Percentiles rank a stretch among this genome's conserved stretches.
These are phyloP conservation scores for Dothideomycetes sp. DNA, from an alignment of 2,329 filamentous ascomycete genomes.

Conservation along the genomic window DNA sequence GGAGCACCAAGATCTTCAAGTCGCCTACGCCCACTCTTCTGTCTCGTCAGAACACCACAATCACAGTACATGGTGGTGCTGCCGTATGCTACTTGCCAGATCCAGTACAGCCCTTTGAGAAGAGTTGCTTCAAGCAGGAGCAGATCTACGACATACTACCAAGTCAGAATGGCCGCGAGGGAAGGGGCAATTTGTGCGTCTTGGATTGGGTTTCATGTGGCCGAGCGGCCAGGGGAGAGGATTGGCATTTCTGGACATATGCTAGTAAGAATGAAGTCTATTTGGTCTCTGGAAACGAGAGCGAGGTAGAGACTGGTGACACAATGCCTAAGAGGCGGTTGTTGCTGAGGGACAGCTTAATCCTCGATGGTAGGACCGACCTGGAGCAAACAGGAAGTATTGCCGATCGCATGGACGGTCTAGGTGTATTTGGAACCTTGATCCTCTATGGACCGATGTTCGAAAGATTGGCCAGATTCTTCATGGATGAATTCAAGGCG, in stretches of 20 bases:
- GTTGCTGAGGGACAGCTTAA: constrained; percentile 74
- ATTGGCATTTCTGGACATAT: constrained; percentile 76
- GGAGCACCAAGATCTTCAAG: constrained; percentile 94
- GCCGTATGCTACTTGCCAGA: constrained; percentile 65
- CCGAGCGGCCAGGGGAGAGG: constrained; percentile 70
- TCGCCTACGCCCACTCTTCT: constrained; percentile 40
- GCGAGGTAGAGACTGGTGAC: constrained; percentile 25
- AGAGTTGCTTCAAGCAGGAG: constrained; percentile 71
- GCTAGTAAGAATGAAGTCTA: constrained; percentile 83
- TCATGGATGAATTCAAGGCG: constrained; percentile 65
- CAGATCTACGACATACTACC: constrained; percentile 56
- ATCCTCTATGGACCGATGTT: constrained; percentile 68
- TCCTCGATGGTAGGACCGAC: constrained; percentile 47
- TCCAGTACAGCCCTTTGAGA: constrained; percentile 81
- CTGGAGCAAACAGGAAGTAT: constrained; percentile 16
- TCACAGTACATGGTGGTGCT: constrained; percentile 35
- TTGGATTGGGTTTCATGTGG: constrained; percentile 94
- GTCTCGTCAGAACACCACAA: constrained; percentile 29
- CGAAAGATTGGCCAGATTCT: constrained; percentile 56
- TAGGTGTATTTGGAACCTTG: constrained; percentile 73
- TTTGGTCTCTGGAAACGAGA: constrained; percentile 27
- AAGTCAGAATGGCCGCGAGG: constrained; percentile 30
- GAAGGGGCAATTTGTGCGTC: constrained; percentile 52
- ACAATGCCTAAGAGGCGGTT: constrained; percentile 39
- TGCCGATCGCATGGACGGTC: constrained; percentile 55